Evolutionary conservation across 2,329 filamentous ascomycete species (phyloP).

Genomic region (Cordyceps cicadae): DNA sequence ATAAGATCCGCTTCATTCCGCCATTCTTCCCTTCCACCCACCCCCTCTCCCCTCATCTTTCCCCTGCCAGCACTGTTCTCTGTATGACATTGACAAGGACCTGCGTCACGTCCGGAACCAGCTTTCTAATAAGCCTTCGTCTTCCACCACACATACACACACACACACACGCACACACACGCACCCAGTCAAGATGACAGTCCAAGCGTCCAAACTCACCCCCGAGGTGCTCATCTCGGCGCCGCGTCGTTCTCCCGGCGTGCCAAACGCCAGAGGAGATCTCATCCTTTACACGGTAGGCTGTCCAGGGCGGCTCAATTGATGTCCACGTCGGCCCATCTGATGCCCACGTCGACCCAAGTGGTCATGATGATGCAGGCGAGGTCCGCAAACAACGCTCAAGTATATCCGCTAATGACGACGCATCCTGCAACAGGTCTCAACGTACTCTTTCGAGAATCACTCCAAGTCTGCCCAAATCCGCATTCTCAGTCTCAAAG

Average conservation of each 20-base stretch:
- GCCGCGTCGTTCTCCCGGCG: conserved; percentile 60
- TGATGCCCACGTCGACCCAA: too few species aligned
- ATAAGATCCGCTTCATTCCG: conserved; percentile 6
- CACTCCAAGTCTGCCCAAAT: conserved; percentile 63
- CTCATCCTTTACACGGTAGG: conserved; percentile 55
- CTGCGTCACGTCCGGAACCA: background rate
- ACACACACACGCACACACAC: conserved; percentile 12
- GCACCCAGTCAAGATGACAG: conserved; percentile 47
- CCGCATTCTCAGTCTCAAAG: conserved; percentile 60
- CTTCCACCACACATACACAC: conserved; percentile 21
- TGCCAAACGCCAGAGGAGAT: conserved; percentile 60
- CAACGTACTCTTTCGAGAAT: conserved; percentile 70
- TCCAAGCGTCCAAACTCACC: conserved; percentile 62
- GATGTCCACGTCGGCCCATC: background rate
- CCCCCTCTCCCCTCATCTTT: background rate
- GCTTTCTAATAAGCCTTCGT: background rate
- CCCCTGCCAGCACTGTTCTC: background rate
- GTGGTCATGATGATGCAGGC: too few species aligned
- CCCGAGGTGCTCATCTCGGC: conserved; percentile 70
- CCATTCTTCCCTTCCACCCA: background rate
- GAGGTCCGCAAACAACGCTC: background rate
- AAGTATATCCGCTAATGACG: background rate
- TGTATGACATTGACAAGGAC: background rate
- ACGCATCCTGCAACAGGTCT: conserved; percentile 34
- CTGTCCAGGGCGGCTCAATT: conserved; percentile 14